phyloP scores from a whole-genome alignment of 495 filamentous ascomycete genomes.

The Saxispiralis lemnorum region DNA sequence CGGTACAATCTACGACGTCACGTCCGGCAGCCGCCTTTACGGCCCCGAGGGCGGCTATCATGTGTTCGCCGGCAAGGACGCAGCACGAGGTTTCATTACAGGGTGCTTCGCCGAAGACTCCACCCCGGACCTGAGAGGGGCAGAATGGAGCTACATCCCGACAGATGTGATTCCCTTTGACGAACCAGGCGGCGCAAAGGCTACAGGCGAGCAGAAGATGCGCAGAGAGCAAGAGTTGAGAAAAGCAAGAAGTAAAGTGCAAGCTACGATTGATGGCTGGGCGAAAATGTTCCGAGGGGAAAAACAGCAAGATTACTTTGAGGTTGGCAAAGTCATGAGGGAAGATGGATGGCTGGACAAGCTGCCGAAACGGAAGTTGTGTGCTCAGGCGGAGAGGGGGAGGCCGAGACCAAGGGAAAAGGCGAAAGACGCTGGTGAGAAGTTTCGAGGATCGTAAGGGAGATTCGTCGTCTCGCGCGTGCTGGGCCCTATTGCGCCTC shows the following conservation, averaged over 20 bases:
- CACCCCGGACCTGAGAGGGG: constrained; percentile 64
- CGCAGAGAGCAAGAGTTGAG: constrained; percentile 30
- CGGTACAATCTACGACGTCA: constrained; percentile 87
- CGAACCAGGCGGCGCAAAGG: constrained; percentile 26
- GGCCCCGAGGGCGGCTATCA: constrained; percentile 78
- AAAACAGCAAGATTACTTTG: constrained; percentile 23
- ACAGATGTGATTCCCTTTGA: constrained; percentile 28
- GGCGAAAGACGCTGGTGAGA: constrained; percentile 4
- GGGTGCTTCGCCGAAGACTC: constrained; percentile 80
- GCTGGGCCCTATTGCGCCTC: constrained; percentile 13
- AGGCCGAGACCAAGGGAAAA: constrained; percentile 18
- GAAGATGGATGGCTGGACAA: constrained; percentile 23
- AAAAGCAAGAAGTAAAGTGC: constrained; percentile 35
- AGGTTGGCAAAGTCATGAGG: constrained; percentile 23
- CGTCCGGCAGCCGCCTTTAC: constrained; percentile 54
- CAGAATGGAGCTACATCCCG: constrained; percentile 78
- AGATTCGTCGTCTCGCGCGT: no score
- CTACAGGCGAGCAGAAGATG: constrained; percentile 33
- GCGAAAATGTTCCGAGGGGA: constrained; percentile 53
- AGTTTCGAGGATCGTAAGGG: no score
- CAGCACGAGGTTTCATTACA: constrained; percentile 84
- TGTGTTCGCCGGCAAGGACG: constrained; percentile 76
- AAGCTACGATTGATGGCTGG: constrained; percentile 46
- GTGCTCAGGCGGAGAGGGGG: constrained; percentile 22
- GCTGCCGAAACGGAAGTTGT: constrained; percentile 21